phyloP scores from a whole-genome alignment of 78 protist species.

The Diacronema lutheri region DNA sequence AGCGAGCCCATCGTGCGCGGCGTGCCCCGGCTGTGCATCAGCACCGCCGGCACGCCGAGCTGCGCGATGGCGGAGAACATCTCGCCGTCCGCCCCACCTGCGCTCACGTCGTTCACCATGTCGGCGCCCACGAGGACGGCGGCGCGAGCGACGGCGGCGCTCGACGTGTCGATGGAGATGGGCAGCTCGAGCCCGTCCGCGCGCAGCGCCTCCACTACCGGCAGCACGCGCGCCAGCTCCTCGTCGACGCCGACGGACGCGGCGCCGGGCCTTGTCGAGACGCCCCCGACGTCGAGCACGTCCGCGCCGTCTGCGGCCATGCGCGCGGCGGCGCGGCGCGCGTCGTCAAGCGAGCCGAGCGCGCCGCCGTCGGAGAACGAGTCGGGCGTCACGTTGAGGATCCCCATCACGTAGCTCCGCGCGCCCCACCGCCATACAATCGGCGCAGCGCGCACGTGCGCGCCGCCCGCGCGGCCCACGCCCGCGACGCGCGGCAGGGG shows the following conservation, averaged over 20 bases:
- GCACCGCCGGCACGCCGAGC: constrained; percentile 45
- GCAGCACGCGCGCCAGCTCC: constrained; percentile 56
- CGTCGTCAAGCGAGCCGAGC: background rate
- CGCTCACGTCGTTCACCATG: constrained; percentile 63
- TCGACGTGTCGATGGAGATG: constrained; percentile 57
- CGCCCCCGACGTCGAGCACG: constrained; percentile 73
- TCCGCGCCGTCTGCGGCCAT: constrained; percentile 42
- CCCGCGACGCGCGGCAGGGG: background rate
- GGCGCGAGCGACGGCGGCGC: constrained; percentile 49
- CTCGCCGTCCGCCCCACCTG: constrained; percentile 39
- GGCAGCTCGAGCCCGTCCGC: constrained; percentile 8
- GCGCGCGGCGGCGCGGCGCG: background rate
- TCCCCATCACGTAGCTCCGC: constrained; percentile 69
- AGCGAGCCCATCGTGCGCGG: constrained; percentile 9
- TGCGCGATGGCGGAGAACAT: constrained; percentile 45
- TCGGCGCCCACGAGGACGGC: constrained; percentile 52
- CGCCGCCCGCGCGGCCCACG: background rate
- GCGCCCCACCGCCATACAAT: constrained; percentile 31
- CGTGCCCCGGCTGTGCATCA: constrained; percentile 51
- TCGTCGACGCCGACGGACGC: constrained; percentile 28
- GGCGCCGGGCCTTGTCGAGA: constrained; percentile 70
- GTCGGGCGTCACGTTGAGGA: constrained; percentile 74
- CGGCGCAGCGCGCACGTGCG: constrained; percentile 13
- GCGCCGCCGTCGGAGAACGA: constrained; percentile 70
- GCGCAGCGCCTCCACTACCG: constrained; percentile 44